phyloP scores from a whole-genome alignment of 495 filamentous ascomycete genomes.

The Physcia stellaris region DNA sequence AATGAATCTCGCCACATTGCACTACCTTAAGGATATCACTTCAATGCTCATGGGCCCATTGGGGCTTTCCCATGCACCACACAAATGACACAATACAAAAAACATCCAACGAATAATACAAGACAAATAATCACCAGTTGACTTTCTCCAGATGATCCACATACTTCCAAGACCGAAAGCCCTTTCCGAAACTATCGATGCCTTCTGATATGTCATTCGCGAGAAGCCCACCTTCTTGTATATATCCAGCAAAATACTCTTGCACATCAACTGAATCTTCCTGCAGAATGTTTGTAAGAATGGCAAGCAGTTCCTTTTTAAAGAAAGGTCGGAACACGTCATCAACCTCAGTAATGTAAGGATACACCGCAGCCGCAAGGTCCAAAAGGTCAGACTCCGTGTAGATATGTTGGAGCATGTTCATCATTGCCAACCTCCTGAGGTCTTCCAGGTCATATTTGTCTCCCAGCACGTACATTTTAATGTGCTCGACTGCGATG shows the following conservation, averaged over 20 bases:
- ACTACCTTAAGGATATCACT: background rate
- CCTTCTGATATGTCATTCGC: background rate
- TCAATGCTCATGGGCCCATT: background rate
- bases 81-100: background rate
- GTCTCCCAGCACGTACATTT: background rate
- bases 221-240: background rate
- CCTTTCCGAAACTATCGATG: background rate
- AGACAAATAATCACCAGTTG: background rate
- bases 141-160: background rate
- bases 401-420: background rate
- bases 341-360: background rate
- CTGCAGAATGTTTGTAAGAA: background rate
- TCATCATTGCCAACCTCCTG: background rate
- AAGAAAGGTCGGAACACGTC: background rate
- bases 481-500: background rate
- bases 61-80: background rate
- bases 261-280: background rate
- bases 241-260: background rate
- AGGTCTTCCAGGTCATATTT: slow-evolving; percentile 1
- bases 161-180: background rate
- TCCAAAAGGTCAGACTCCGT: background rate
- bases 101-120: too few species aligned
- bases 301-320: background rate
- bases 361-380: background rate
- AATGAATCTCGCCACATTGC: too few species aligned